phyloP scores from a whole-genome alignment of 2,329 filamentous ascomycete genomes.

The Catunica adiposa region DNA sequence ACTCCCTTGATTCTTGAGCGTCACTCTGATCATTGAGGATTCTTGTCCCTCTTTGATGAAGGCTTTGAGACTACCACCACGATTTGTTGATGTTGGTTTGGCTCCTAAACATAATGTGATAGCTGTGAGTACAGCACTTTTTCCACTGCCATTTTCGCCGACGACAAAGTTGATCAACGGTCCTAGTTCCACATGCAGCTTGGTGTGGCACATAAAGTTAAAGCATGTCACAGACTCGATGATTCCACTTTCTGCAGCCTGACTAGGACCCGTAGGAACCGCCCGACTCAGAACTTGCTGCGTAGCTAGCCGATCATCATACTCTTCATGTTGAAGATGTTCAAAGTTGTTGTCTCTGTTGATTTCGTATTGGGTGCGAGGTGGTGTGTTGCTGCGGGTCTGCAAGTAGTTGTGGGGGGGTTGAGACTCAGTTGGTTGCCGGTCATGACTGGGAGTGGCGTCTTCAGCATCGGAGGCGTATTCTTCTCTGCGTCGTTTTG shows the following conservation, averaged over 20 bases:
- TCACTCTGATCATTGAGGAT: slow-evolving; percentile 58
- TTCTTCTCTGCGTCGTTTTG: not conserved
- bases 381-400: slow-evolving; percentile 22
- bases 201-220: slow-evolving; percentile 93
- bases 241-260: slow-evolving; percentile 66
- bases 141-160: slow-evolving; percentile 92
- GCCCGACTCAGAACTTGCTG: slow-evolving; percentile 32
- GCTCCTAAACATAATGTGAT: slow-evolving; percentile 88
- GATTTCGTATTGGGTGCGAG: slow-evolving; percentile 44
- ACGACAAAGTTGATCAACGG: slow-evolving; percentile 97
- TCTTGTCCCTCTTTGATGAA: slow-evolving; percentile 84
- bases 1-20: slow-evolving; percentile 76
- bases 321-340: slow-evolving; percentile 38
- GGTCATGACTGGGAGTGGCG: not conserved
- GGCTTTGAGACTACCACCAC: slow-evolving; percentile 72
- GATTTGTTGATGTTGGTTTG: slow-evolving; percentile 83
- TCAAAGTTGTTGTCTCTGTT: slow-evolving; percentile 42
- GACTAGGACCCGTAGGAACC: slow-evolving; percentile 42
- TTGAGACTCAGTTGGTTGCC: not conserved
- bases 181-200: slow-evolving; percentile 68
- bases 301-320: slow-evolving; percentile 47
- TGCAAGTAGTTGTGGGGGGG: too few relatives aligned
- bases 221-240: slow-evolving; percentile 73
- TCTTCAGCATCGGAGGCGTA: slow-evolving; percentile 14
- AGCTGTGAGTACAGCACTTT: slow-evolving; percentile 87